These are phyloP conservation scores for Amborella trichopoda DNA, from an alignment of 164 flowering plant species.

Conservation along the genomic window DNA sequence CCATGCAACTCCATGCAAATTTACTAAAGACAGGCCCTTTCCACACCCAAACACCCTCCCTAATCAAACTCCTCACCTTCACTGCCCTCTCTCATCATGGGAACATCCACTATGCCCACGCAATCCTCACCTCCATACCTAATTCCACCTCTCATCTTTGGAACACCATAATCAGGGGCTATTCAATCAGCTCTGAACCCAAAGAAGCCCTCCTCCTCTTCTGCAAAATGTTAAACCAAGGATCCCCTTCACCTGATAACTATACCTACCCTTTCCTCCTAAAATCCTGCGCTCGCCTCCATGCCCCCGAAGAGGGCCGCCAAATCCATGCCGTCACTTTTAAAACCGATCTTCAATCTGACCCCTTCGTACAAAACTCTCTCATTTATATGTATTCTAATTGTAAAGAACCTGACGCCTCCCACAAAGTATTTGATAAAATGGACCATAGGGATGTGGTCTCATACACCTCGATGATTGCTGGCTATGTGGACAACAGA, in stretches of 20 bases:
- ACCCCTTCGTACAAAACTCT: constrained; percentile 21
- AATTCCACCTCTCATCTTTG: constrained; percentile 29
- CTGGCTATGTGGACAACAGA: constrained; percentile 23
- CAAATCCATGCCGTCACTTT: constrained; percentile 24
- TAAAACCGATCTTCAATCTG: constrained; percentile 13
- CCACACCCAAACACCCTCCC: too few relatives aligned
- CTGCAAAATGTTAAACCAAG: constrained; percentile 14
- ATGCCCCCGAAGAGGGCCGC: constrained; percentile 15
- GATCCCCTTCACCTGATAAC: constrained; percentile 20
- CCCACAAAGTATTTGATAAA: not conserved
- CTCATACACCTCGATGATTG: constrained; percentile 36
- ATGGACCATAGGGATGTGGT: constrained; percentile 33
- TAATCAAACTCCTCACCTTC: constrained; percentile 34
- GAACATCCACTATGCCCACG: constrained; percentile 28
- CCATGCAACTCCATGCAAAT: too few relatives aligned
- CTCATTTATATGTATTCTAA: constrained; percentile 21
- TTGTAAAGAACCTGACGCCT: not conserved
- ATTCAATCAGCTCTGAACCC: constrained; percentile 21
- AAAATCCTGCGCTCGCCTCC: constrained; percentile 20
- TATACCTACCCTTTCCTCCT: constrained; percentile 21
- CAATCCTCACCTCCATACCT: constrained; percentile 25
- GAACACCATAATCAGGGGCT: constrained; percentile 28
- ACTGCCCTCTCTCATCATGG: constrained; percentile 31
- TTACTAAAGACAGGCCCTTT: too few relatives aligned
- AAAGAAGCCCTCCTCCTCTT: constrained; percentile 13